Evolutionary conservation across 805 yeast species (phyloP).

Genomic region (Pichia californica): DNA sequence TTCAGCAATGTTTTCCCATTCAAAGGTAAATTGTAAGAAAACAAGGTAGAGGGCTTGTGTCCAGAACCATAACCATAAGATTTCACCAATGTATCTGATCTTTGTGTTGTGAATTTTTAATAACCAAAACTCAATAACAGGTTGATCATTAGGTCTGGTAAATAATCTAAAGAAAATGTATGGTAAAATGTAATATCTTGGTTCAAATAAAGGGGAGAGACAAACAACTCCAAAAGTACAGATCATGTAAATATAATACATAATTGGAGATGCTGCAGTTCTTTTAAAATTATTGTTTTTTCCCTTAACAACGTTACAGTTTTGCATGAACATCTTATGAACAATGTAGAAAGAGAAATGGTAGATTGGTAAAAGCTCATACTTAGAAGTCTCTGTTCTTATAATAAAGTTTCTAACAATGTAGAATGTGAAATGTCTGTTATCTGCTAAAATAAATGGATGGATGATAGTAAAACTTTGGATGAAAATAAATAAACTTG

Average conservation of each 20-base stretch:
- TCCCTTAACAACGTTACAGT: slow-evolving; percentile 4
- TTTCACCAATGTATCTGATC: slow-evolving; percentile 45
- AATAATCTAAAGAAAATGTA: slow-evolving; percentile 66
- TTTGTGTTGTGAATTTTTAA: slow-evolving; percentile 19
- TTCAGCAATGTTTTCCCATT: slow-evolving; percentile 58
- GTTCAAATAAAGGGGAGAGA: slow-evolving; percentile 92
- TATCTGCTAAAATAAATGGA: slow-evolving; percentile 89
- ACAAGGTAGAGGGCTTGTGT: slow-evolving; percentile 47
- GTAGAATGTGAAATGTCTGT: slow-evolving; percentile 89
- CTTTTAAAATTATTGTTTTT: slow-evolving; percentile 4
- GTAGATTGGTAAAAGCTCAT: slow-evolving; percentile 57
- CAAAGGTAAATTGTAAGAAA: slow-evolving; percentile 56
- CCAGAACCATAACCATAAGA: slow-evolving; percentile 53
- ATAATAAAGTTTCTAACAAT: slow-evolving; percentile 63
- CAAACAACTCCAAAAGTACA: slow-evolving; percentile 58
- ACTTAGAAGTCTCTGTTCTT: slow-evolving; percentile 39
- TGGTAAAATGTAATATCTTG: slow-evolving; percentile 86
- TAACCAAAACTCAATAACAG: slow-evolving; percentile 18
- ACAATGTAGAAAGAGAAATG: slow-evolving; percentile 43
- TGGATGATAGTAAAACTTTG: slow-evolving; percentile 67
- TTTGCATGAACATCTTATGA: slow-evolving; percentile 15
- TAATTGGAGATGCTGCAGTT: slow-evolving; percentile 25
- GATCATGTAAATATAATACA: slow-evolving; percentile 44
- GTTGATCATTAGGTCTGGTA: slow-evolving; percentile 34
- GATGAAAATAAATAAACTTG: slow-evolving; percentile 39